Base-by-base conservation (phyloP, 495 filamentous ascomycete species). In the Rhypophila decipiens region DNA sequence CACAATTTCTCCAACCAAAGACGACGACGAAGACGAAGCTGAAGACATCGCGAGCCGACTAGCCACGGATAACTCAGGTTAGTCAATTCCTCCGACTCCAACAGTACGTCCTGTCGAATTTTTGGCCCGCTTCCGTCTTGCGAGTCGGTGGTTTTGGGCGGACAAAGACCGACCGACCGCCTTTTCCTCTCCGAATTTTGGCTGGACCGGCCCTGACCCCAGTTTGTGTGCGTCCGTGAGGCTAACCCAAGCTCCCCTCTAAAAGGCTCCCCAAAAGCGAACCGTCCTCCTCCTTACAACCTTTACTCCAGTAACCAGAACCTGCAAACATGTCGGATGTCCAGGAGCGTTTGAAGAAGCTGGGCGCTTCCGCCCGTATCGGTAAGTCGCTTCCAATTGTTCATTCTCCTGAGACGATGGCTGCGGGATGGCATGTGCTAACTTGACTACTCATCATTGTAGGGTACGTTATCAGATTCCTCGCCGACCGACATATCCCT, bases 291-390 rank as follows among this genome's bases (percentile, higher is more conserved):
- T 38, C 36, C 54, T 42, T 42, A 39, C 43, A 18, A 36, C 20
- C 31, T 19, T 42, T 42, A 37, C 29, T 49, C 52, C 49, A 50
- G 56, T 47, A 48, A 50, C 48, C 52, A 35, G 37, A 23, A 44
- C 39, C 59, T 51, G 57, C 59, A 62, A 80, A 63, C 65, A 87
- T 86, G 83, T 8, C 9, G 10, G 82, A 83, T 66, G 59, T 75
- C 48, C 72, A 75, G 70, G 76, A 77, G 66, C 83, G 86, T 71
- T 70, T 89, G 53, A 84, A 82, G 69, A 86, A 82, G 73, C 83
- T 89, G 70, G 84, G 86, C 65, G 76, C 77, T 68, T 76, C 80
- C 47, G 82, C 85, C 60, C 82, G 85, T 59, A 87, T 86, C 69
- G 85, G 85, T 88, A 78, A 58, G 85, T 85, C 52, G 51, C 45